Base-by-base conservation (phyloP, 176 grass and related monocot genomes). In the Aegilops tauschii region DNA sequence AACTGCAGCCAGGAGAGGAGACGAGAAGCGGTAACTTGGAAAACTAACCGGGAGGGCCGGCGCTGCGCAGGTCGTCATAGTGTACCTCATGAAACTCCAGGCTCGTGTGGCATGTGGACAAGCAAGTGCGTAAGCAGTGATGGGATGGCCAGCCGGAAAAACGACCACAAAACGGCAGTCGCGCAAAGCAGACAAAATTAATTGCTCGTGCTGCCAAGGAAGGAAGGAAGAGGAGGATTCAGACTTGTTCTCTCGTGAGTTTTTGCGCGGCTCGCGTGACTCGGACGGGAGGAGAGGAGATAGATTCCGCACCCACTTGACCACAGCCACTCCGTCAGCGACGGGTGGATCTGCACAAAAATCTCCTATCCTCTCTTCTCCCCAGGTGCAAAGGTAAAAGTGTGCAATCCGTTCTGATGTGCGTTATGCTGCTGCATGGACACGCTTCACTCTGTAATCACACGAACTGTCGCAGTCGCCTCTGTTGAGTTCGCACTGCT, bases 41-140 rank as follows among this genome's bases (percentile, higher is more conserved):
- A 74, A 74, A 28, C 71, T 50, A 50, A 49, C 27, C 23, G 40
- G 65, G 39, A 40, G 30, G 9, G 50, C 5, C 5, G 50, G 50
- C 5, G 75, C 76, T 4, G 12, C 76, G 10, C 10, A 8, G 3
- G 8, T 80, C 78, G 61, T 65, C 78, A 65, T 7, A 36, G 11
- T 20, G 23, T 65, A 30, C 61, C 9, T 66, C 25, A 42, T 17
- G 25, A 45, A 47, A 81, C 25, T 30, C 25, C 37, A 80, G 27
- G 8, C 39, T 67, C 67, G 35, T 78, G 27, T 45, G 20, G 69
- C 69, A 78, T 76, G 34, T 47, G 17, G 82, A 76, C 77, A 62
- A 47, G 14, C 13, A 20, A 69, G 52, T 88, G 78, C 90, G 86
- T 91, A 70, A 91, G 86, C 90, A 65, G 77, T 88, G 86, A 91